Evolutionary conservation across 192 early-diverging fungal genomes (phyloP).

Genomic region (Neocallimastix lanati): DNA sequence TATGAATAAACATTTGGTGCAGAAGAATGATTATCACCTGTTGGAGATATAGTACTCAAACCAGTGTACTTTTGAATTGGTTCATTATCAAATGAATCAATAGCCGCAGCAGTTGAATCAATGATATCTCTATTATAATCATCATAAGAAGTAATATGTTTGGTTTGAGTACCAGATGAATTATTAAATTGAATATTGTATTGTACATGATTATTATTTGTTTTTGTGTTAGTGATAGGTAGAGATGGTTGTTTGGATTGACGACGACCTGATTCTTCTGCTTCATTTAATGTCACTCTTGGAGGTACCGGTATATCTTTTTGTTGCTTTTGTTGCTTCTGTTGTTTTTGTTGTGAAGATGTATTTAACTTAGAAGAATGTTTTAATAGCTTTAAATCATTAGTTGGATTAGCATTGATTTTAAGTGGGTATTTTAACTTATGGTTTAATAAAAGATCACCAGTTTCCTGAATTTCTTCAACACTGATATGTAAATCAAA

Average conservation of each 20-base stretch:
- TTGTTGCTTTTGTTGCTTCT: not conserved
- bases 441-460: slow-evolving; percentile 49
- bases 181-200: not conserved
- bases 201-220: no score
- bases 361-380: no score
- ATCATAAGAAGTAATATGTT: not conserved
- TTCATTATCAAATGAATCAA: not conserved
- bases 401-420: not conserved
- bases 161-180: not conserved
- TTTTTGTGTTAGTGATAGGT: not conserved
- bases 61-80: not conserved
- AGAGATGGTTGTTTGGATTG: not conserved
- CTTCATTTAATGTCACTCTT: not conserved
- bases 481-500: slow-evolving; percentile 64
- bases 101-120: not conserved
- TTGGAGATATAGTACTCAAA: not conserved
- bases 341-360: not conserved
- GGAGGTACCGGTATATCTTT: not conserved
- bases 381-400: not conserved
- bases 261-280: not conserved
- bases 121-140: not conserved
- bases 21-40: not conserved
- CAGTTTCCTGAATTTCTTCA: slow-evolving; percentile 67
- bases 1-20: not conserved
- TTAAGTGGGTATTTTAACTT: not conserved